Base-by-base conservation (phyloP, 2,329 filamentous ascomycete genomes). In the Aspergillus fumigatus region DNA sequence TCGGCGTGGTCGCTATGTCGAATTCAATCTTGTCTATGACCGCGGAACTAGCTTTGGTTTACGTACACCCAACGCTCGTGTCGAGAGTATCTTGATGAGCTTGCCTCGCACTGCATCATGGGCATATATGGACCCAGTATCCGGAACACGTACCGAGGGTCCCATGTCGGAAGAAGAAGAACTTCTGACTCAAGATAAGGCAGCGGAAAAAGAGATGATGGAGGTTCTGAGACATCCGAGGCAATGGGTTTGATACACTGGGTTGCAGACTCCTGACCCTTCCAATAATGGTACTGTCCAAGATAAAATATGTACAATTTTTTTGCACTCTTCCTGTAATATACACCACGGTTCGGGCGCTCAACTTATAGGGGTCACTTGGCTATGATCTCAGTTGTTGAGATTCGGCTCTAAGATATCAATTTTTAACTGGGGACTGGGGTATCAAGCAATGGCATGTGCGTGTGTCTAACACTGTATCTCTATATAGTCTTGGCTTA, bases 71-170 rank as follows among this genome's bases (percentile, higher is more conserved):
- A 91, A 91, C 45, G 89, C 92, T 5, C 84, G 94, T 59, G 87
- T 99, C 2, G 94, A 99, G 81, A 97, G 92, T 73, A 99, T 99
- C 57, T 77, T 99, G 63, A 97, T 99, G 92, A 97, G 91, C 75
- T 78, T 99, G 72, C 94, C 94, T 5, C 80, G 96, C 62, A 97
- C 93, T 14, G 94, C 94, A 25, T 85, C 87, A 66, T 99, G 94
- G 94, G 86, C 88, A 70, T 99, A 99, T 74, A 97, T 97, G 92
- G 89, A 96, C 74, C 74, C 76, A 0, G 69, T 78, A 2, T 78
- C 75, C 2, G 77, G 77, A 8, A 79, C 77, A 8, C 70, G 74
- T 35, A 74, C 73, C 5, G 74, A 74, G 35, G 64, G 55, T 17
- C 59, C 57, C 88, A 84, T 71, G 76, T 87, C 58, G 5, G 66